phyloP scores from a whole-genome alignment of 306 rosid genomes.

The Vachellia pachyceras region DNA sequence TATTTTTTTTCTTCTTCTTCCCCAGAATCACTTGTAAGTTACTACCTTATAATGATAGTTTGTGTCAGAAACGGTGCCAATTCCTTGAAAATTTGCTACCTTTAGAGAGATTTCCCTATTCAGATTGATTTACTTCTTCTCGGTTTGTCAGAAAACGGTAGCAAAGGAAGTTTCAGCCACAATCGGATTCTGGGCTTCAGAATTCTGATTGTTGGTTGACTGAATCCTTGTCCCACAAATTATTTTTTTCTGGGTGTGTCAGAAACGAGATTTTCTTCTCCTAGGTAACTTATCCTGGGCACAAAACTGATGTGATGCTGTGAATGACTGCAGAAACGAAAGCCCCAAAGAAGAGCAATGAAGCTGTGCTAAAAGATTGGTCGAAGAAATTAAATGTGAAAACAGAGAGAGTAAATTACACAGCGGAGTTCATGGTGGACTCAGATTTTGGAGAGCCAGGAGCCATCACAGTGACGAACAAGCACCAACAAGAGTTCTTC shows the following conservation, averaged over 20 bases:
- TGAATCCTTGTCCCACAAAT: background rate
- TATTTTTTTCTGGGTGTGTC: background rate
- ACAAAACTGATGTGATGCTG: background rate
- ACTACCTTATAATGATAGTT: no score
- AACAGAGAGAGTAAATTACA: conserved; percentile 73
- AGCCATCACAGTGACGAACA: conserved; percentile 73
- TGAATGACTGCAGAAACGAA: conserved; percentile 51
- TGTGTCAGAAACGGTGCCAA: background rate
- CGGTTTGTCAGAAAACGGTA: background rate
- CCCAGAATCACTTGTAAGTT: no score
- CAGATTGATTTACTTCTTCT: background rate
- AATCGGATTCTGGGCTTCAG: background rate
- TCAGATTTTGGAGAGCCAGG: conserved; percentile 80
- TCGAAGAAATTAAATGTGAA: conserved; percentile 65
- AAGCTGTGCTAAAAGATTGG: conserved; percentile 74
- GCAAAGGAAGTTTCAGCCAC: background rate
- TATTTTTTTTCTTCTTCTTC: background rate
- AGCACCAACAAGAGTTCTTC: conserved; percentile 77
- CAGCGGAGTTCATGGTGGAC: conserved; percentile 71
- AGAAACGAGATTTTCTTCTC: background rate
- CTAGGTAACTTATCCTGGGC: background rate
- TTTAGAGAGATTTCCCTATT: background rate
- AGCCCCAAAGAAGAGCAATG: conserved; percentile 71
- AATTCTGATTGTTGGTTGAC: background rate
- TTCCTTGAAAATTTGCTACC: background rate